phyloP scores from a whole-genome alignment of 139 green algal genomes.

The Desmodesmus armatus region DNA sequence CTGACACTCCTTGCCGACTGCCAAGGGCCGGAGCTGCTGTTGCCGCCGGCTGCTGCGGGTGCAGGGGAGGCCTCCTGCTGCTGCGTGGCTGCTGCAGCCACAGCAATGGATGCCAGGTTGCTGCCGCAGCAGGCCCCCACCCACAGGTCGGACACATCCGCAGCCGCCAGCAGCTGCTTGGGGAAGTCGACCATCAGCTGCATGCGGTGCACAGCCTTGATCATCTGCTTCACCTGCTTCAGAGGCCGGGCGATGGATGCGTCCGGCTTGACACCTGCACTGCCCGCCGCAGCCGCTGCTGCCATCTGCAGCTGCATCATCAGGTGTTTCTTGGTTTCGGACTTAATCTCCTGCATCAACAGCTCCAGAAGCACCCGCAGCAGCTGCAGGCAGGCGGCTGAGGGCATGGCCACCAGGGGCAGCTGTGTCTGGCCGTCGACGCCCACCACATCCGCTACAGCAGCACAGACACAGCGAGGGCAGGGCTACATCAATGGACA shows the following conservation, averaged over 20 bases:
- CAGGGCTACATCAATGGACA: background rate
- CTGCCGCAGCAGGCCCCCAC: background rate
- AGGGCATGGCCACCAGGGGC: background rate
- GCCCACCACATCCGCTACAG: background rate
- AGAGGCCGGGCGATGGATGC: constrained; percentile 31
- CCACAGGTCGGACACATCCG: constrained; percentile 25
- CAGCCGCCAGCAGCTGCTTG: constrained; percentile 2
- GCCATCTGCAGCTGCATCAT: constrained; percentile 38
- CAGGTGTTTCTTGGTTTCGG: constrained; percentile 39
- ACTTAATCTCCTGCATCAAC: constrained; percentile 37
- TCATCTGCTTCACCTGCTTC: constrained; percentile 36
- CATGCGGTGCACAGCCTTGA: constrained; percentile 35
- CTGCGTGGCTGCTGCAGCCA: background rate
- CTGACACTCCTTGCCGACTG: no score
- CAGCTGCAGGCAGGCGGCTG: constrained; percentile 18
- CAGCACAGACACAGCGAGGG: background rate
- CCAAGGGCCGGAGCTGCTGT: background rate
- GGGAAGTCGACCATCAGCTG: constrained; percentile 20
- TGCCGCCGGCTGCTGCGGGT: background rate
- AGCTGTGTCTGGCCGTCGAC: background rate
- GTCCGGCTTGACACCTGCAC: constrained; percentile 8
- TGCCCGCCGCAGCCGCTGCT: constrained; percentile 26
- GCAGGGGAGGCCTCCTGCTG: background rate
- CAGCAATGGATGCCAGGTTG: background rate
- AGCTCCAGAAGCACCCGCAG: constrained; percentile 35